Evolutionary conservation across 2,329 filamentous ascomycete species (phyloP).

Genomic region (Botrytis galanthina): DNA sequence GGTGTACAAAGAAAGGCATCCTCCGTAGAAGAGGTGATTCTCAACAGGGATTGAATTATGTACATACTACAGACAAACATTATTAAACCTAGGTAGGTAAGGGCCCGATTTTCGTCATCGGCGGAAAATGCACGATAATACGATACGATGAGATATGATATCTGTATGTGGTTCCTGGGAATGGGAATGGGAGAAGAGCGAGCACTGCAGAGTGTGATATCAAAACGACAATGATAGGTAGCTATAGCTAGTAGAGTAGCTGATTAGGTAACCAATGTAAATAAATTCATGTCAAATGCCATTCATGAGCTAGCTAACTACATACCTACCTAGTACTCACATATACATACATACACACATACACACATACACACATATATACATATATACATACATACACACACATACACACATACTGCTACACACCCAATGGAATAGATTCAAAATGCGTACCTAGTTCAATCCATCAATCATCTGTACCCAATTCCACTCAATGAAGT

Average conservation of each 20-base stretch:
- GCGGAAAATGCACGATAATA: not conserved
- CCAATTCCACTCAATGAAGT: not conserved
- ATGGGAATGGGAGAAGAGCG: too few species aligned
- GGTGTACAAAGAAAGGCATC: not conserved
- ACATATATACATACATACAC: too few species aligned
- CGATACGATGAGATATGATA: not conserved
- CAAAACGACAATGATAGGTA: not conserved
- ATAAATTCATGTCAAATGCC: not conserved
- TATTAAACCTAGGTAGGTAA: not conserved
- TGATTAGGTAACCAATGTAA: not conserved
- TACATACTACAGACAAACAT: constrained; percentile 4
- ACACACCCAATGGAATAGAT: too few species aligned
- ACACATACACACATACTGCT: too few species aligned
- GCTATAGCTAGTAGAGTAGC: not conserved
- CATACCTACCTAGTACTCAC: not conserved
- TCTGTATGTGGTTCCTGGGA: not conserved
- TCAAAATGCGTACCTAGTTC: not conserved
- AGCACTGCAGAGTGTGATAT: not conserved
- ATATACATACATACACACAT: too few species aligned
- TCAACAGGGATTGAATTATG: constrained; percentile 9
- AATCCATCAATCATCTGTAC: not conserved
- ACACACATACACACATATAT: too few species aligned
- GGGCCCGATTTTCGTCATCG: constrained; percentile 6
- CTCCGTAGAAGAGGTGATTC: not conserved
- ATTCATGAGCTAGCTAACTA: not conserved